Evolutionary conservation across 2,329 filamentous ascomycete genomes (phyloP).

Genomic region (Colletotrichum costaricense): DNA sequence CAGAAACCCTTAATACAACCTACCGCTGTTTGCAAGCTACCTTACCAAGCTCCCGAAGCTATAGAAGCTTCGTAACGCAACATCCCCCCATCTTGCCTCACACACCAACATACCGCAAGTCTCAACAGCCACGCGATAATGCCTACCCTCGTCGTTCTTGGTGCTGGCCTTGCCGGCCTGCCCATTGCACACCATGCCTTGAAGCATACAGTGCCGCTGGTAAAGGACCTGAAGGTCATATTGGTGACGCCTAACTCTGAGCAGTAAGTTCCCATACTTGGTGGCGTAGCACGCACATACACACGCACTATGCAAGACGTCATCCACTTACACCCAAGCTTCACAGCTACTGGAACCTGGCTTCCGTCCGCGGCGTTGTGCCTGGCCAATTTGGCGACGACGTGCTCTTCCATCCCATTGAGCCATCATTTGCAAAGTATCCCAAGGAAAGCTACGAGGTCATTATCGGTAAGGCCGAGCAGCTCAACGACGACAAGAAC

Average conservation of each 20-base stretch:
- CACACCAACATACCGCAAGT: not conserved
- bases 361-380: slow-evolving; percentile 64
- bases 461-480: slow-evolving; percentile 57
- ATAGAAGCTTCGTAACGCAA: not conserved
- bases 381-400: slow-evolving; percentile 59
- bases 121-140: slow-evolving; percentile 44
- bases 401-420: slow-evolving; percentile 59
- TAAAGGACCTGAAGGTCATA: slow-evolving; percentile 59
- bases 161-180: slow-evolving; percentile 63
- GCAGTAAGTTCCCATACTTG: slow-evolving; percentile 20
- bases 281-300: too few relatives aligned
- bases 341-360: slow-evolving; percentile 68
- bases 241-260: slow-evolving; percentile 62
- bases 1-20: not conserved
- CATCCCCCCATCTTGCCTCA: not conserved
- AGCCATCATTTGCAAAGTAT: slow-evolving; percentile 58
- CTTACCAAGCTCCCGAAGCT: not conserved
- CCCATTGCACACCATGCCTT: slow-evolving; percentile 63
- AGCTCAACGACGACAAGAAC: slow-evolving; percentile 46
- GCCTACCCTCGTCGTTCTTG: slow-evolving; percentile 64
- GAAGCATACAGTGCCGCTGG: slow-evolving; percentile 56
- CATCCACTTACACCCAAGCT: slow-evolving; percentile 14
- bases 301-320: too few relatives aligned
- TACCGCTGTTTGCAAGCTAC: not conserved
- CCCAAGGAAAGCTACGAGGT: slow-evolving; percentile 58